These are phyloP conservation scores for Nyctanthes arbortristis DNA, from an alignment of 257 asterid species.

Conservation along the genomic window DNA sequence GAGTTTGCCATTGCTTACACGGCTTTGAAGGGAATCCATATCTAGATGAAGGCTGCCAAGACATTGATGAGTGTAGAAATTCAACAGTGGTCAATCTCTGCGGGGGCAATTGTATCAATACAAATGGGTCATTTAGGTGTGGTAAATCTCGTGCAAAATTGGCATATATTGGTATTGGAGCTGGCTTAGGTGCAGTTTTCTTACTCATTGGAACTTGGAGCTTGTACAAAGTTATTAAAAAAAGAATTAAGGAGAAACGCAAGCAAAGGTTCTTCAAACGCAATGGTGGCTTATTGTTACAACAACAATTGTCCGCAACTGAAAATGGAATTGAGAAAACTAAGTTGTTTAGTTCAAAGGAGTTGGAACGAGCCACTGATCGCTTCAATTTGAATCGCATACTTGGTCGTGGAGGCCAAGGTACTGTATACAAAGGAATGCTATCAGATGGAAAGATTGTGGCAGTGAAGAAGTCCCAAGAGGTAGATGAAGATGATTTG, in stretches of 20 bases:
- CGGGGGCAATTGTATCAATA: background rate
- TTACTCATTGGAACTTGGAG: background rate
- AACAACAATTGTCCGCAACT: background rate
- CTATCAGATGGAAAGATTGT: too few species aligned
- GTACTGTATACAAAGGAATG: too few species aligned
- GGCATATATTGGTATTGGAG: background rate
- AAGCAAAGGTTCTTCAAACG: background rate
- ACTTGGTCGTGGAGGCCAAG: constrained; percentile 19
- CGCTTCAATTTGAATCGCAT: background rate
- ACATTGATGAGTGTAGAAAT: constrained; percentile 21
- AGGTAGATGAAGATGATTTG: too few species aligned
- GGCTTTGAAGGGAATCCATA: constrained; percentile 44
- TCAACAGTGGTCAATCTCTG: background rate
- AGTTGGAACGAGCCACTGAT: too few species aligned
- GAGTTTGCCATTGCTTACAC: background rate
- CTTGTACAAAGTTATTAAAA: background rate
- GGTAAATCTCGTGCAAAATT: background rate
- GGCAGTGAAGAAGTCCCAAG: too few species aligned
- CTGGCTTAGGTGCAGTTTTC: background rate
- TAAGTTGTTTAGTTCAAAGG: too few species aligned
- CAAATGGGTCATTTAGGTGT: background rate
- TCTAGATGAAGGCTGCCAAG: constrained; percentile 30
- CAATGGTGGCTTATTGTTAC: too few species aligned
- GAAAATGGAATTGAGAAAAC: background rate
- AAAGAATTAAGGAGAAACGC: background rate